Percentiles rank a stretch among this genome's conserved stretches.
Conservation (phyloP, 2,329 filamentous ascomycete genomes). For the Fusarium sp. region DNA sequence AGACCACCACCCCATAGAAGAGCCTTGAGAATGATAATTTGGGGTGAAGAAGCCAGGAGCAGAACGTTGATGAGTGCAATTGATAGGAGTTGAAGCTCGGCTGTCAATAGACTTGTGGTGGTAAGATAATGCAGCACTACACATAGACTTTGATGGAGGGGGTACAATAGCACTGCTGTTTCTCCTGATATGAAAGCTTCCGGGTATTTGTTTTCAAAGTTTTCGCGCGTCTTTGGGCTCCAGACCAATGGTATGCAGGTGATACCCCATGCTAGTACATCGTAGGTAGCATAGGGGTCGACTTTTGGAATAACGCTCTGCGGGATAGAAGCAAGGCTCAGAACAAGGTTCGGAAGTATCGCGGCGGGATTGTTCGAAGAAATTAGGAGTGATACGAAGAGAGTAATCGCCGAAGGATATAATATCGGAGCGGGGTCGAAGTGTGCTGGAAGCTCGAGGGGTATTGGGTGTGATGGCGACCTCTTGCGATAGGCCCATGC, state of each 20-base stretch:
- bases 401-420: conserved; percentile 82
- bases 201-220: conserved; percentile 52
- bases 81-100: conserved; percentile 90
- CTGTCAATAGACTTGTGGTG: conserved; percentile 85
- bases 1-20: conserved; percentile 88
- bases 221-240: conserved; percentile 36
- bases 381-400: conserved; percentile 81
- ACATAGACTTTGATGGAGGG: conserved; percentile 83
- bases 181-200: conserved; percentile 63
- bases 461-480: conserved; percentile 53
- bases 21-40: conserved; percentile 85
- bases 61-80: conserved; percentile 84
- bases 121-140: conserved; percentile 82
- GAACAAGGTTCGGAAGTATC: conserved; percentile 83
- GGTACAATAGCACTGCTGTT: conserved; percentile 75
- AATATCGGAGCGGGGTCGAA: conserved; percentile 94
- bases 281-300: conserved; percentile 67
- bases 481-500: conserved; percentile 60
- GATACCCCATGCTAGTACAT: conserved; percentile 81
- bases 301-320: conserved; percentile 76
- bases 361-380: conserved; percentile 69
- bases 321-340: conserved; percentile 83
- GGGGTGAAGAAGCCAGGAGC: conserved; percentile 81
- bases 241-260: conserved; percentile 74
- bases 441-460: conserved; percentile 72